Evolutionary conservation across 805 yeast species (phyloP), one percentile per base, ranked within the genome.

Genomic region (Cyberlindnera misumaiensis): DNA sequence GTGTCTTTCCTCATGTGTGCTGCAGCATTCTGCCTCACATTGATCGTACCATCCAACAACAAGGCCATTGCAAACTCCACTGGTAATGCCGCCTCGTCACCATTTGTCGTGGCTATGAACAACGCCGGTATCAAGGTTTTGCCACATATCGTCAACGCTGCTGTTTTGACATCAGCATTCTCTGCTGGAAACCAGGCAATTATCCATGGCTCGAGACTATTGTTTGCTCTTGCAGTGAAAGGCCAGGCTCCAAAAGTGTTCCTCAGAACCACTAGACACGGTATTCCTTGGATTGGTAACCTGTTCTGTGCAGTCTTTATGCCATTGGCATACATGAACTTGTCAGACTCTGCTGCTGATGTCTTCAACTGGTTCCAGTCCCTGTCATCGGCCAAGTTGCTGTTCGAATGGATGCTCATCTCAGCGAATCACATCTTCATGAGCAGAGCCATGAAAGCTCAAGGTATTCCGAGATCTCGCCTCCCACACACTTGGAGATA

Each of bases 21-120:
- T 5, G 44, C 64, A 26, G 62, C 56, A 11, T 62, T 62, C 39
- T 55, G 57, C 27, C 48, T 64, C 22, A 58, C 64, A 11, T 45
- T 64, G 45, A 56, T 64, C 43, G 58, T 63, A 29, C 48, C 67
- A 11, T 53, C 56, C 24, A 52, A 59, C 34, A 59, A 64, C 40
- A 32, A 44, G 29, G 11, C 5, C 45, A 62, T 42, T 51, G 59
- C 33, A 36, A 58, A 32, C 55, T 53, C 32, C 41, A 49, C 32
- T 53, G 65, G 46, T 56, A 44, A 46, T 20, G 56, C 55, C 10
- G 34, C 42, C 24, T 59, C 64, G 4, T 64, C 69, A 3, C 68
- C 68, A 2, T 65, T 63, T 38, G 69, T 65, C 10, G 51, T 65
- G 44, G 68, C 66, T 4, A 59, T 64, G 42, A 70, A 73, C 55